Evolutionary conservation across 805 yeast species (phyloP).

Genomic region (Candida nitratophila): DNA sequence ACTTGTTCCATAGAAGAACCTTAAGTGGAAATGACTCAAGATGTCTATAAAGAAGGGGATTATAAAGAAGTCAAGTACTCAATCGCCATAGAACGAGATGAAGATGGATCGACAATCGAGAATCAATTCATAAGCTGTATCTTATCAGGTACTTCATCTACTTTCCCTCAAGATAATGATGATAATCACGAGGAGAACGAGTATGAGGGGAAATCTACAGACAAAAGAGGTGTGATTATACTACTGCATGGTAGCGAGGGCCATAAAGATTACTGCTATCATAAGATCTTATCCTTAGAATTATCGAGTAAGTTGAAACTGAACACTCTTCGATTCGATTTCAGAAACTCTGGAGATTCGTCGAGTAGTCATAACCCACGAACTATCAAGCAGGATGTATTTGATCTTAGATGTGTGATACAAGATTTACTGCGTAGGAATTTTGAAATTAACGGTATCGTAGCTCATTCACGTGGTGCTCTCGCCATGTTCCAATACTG

Average conservation of each 20-base stretch:
- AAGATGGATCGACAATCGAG: not conserved
- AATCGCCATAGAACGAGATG: not conserved
- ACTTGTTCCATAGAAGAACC: too few species aligned
- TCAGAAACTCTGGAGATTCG: slow-evolving; percentile 80
- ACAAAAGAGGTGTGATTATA: slow-evolving; percentile 31
- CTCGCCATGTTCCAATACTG: slow-evolving; percentile 74
- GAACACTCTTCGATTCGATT: slow-evolving; percentile 71
- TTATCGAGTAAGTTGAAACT: slow-evolving; percentile 55
- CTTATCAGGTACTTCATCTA: not conserved
- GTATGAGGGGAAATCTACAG: too few species aligned
- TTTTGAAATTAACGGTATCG: slow-evolving; percentile 47
- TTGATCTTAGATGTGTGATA: slow-evolving; percentile 51
- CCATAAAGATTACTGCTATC: slow-evolving; percentile 75
- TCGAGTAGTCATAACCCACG: slow-evolving; percentile 42
- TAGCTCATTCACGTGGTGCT: slow-evolving; percentile 79
- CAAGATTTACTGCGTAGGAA: slow-evolving; percentile 30
- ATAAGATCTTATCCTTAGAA: slow-evolving; percentile 49
- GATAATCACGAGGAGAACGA: too few species aligned
- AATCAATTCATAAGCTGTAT: not conserved
- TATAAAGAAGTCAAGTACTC: not conserved
- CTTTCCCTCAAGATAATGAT: too few species aligned
- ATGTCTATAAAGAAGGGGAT: not conserved
- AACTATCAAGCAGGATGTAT: slow-evolving; percentile 53
- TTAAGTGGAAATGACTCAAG: too few species aligned
- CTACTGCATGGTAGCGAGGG: slow-evolving; percentile 84